Conservation (phyloP, 768 basidiomycete species). For the Mycena amicta region DNA sequence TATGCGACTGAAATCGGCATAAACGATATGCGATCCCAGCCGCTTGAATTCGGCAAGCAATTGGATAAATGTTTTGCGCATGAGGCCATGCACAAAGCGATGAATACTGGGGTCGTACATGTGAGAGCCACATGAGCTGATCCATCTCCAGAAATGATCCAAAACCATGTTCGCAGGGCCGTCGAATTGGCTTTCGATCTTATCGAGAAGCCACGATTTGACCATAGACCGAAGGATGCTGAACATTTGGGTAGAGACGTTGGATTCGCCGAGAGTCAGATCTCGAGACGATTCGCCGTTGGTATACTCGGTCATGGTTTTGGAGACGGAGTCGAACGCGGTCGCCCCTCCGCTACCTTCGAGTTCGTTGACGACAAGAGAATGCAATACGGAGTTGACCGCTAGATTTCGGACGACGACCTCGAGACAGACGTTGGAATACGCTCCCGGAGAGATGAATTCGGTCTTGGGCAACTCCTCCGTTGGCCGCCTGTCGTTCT, state of each 20-base stretch:
- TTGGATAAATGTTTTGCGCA: constrained; percentile 98
- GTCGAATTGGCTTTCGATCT: constrained; percentile 66
- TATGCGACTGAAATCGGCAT: constrained; percentile 90
- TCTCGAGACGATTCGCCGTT: constrained; percentile 70
- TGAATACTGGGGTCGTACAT: constrained; percentile 94
- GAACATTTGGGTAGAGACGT: constrained; percentile 86
- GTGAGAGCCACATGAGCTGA: constrained; percentile 79
- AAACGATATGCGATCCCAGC: constrained; percentile 89
- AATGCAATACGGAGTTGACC: constrained; percentile 91
- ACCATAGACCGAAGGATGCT: constrained; percentile 84
- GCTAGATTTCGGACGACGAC: constrained; percentile 90
- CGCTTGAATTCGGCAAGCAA: constrained; percentile 95
- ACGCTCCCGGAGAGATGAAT: constrained; percentile 82
- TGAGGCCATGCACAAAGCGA: constrained; percentile 90
- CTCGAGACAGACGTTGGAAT: constrained; percentile 91
- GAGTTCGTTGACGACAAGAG: constrained; percentile 93
- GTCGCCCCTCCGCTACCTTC: constrained; percentile 94
- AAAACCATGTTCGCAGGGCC: constrained; percentile 72
- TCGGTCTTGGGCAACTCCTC: constrained; percentile 86
- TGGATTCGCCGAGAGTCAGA: constrained; percentile 85
- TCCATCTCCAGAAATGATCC: constrained; percentile 98
- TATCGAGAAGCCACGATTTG: constrained; percentile 88
- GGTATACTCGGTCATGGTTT: constrained; percentile 87
- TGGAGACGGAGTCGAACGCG: constrained; percentile 91
- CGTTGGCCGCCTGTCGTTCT: constrained; percentile 76